These are phyloP conservation scores for Moelleriella libera DNA, from an alignment of 2,329 filamentous ascomycete species.

Conservation along the genomic window DNA sequence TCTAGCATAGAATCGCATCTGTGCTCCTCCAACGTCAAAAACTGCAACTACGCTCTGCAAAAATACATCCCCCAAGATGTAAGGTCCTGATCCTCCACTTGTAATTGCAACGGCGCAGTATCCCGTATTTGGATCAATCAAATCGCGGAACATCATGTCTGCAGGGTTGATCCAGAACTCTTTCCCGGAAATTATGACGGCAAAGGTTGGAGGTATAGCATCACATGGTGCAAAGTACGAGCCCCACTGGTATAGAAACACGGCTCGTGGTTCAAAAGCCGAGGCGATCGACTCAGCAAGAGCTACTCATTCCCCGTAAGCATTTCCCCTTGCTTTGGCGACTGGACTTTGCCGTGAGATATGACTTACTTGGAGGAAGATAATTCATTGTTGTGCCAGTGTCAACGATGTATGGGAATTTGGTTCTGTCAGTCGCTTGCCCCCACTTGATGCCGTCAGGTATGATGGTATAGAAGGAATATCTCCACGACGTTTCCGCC, in stretches of 20 bases:
- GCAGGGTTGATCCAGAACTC: conserved; percentile 32
- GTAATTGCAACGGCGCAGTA: conserved; percentile 33
- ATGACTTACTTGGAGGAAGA: conserved; percentile 28
- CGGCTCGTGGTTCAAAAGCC: conserved; percentile 30
- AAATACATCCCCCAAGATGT: conserved; percentile 34
- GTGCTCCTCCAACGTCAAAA: conserved; percentile 29
- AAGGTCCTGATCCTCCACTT: conserved; percentile 28
- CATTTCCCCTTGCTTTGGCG: neutral
- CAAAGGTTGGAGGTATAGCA: conserved; percentile 28
- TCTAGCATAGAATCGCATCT: conserved; percentile 28
- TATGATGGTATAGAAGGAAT: conserved; percentile 39
- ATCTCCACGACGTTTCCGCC: conserved; percentile 24
- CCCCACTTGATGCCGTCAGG: conserved; percentile 33
- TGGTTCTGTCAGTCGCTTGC: conserved; percentile 23
- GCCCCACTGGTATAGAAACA: conserved; percentile 30
- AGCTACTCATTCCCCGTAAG: conserved; percentile 14
- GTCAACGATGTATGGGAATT: conserved; percentile 36
- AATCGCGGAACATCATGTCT: conserved; percentile 30
- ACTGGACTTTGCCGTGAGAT: too few relatives aligned
- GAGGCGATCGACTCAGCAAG: conserved; percentile 31
- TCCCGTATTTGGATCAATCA: conserved; percentile 28
- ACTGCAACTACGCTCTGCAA: conserved; percentile 35
- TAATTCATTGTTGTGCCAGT: conserved; percentile 37
- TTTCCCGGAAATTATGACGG: conserved; percentile 26
- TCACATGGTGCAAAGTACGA: conserved; percentile 35